Base-by-base conservation (phyloP, 495 filamentous ascomycete genomes). In the Delitschia confertaspora region DNA sequence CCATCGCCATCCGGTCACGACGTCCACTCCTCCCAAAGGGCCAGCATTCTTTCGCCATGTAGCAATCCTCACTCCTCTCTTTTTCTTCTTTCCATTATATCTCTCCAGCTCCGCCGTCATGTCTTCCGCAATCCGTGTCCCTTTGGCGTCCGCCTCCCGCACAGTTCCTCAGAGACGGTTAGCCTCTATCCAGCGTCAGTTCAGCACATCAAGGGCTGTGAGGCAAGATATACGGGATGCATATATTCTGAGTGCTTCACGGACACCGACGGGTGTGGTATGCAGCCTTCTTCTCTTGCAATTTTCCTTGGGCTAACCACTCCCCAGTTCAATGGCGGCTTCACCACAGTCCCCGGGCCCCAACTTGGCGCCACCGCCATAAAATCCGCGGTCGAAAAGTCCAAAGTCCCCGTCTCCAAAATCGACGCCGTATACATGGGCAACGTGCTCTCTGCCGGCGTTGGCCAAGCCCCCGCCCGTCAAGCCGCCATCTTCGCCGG, bases 361-460 rank as follows among this genome's bases (percentile, higher is more conserved):
- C 69, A 81, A 58, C 83, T 95, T 33, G 91, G 84, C 44, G 80
- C 88, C 14, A 75, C 79, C 18, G 91, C 86, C 51, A 94, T 98
- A 66, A 87, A 84, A 59, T 81, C 86, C 16, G 91, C 89, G 31
- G 60, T 98, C 32, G 69, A 74, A 52, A 93, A 89, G 56, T 91
- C 87, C 16, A 75, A 75, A 29, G 68, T 95, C 17, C 87, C 89
- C 4, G 58, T 76, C 14, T 74, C 78, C 20, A 78, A 80, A 57
- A 82, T 95, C 53, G 81, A 78, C 22, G 81, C 91, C 72, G 82
- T 95, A 2, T 95, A 95, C 66, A 93, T 95, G 83, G 91, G 91
- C 57, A 89, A 95, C 65, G 91, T 95, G n/a, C 73, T 95, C 14
- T 79, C 87, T 62, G 89, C 73, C 11, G 71, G 72, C 31, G 71